Base-by-base conservation (phyloP, 441 rosid genomes). In the Gossypium trilobum region DNA sequence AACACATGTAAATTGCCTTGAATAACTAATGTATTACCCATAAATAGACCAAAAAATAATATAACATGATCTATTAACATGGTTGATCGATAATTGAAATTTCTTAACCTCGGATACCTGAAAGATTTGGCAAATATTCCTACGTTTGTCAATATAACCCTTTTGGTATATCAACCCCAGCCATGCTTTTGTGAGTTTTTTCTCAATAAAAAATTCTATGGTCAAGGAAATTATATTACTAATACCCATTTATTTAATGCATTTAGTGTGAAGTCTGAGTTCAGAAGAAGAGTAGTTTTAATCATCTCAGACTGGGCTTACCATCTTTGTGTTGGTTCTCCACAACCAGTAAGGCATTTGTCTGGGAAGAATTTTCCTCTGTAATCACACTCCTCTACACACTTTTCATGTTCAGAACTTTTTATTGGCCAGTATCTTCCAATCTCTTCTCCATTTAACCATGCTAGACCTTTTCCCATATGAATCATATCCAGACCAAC, bases 391-490 rank as follows among this genome's bases (percentile, higher is more conserved):
- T 89, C 86, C 64, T 83, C 65, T 48, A 82, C 87, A 22, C 98
- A 91, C 9, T 84, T 79, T 6, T 76, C 89, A 42, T 83, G 79
- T 11, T 73, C 60, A 55, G 83, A 78, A 76, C 84, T 87, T 64
- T 76, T 73, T 75, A 86, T 83, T 1, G 90, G 92, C 93, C 92
- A 95, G 78, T 87, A 95, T 83, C 97, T 89, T 76, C 99, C 99
- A 51, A 95, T 91, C 78, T 87, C 88, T 85, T 92, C 92, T 5
- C 99, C 98, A 50, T 95, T 92, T 81, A 95, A 79, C 99, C 99
- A 92, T 48, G 97, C 98, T 78, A 87, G 86, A 44, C 98, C 99
- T 86, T 95, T 95, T 55, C 99, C 98, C 98, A 92, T 88, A 68
- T 84, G 78, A 62, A 91, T 63, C 99, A 95, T 91, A 76, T 95